phyloP scores from a whole-genome alignment of 148 eudicot species.

The Vaccinium vitisidaea region DNA sequence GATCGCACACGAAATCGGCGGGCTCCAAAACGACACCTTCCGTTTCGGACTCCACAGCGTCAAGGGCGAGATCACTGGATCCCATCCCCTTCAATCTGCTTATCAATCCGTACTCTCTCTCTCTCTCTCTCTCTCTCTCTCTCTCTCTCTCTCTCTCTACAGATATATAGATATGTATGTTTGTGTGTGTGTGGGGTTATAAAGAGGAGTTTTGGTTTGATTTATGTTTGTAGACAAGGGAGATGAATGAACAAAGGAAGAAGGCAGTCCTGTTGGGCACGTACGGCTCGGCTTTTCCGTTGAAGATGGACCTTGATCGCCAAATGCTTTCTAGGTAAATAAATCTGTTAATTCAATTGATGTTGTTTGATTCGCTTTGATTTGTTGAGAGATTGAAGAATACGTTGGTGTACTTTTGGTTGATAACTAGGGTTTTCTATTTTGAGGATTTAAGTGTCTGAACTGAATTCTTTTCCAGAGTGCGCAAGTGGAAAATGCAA shows the following conservation, averaged over 20 bases:
- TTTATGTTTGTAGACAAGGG: slow-evolving; percentile 35
- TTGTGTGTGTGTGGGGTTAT: neutral
- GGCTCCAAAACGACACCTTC: slow-evolving; percentile 56
- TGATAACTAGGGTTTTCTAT: slow-evolving; percentile 1
- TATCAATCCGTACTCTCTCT: slow-evolving; percentile 43
- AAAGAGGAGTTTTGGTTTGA: neutral
- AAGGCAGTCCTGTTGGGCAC: slow-evolving; percentile 50
- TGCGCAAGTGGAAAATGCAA: no score
- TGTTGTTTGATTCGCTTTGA: neutral
- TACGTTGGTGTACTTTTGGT: neutral
- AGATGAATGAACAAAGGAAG: slow-evolving; percentile 52
- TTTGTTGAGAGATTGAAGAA: neutral
- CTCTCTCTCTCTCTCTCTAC: slow-evolving; percentile 9
- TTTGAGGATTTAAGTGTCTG: neutral
- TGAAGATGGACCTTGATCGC: slow-evolving; percentile 82
- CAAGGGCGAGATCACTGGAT: slow-evolving; percentile 70
- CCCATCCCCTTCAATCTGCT: slow-evolving; percentile 80
- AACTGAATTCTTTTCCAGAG: neutral
- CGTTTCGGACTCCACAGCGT: slow-evolving; percentile 81
- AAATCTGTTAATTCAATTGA: neutral
- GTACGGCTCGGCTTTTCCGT: slow-evolving; percentile 83
- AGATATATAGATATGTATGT: neutral
- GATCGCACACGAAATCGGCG: slow-evolving; percentile 73
- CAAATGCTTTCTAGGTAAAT: slow-evolving; percentile 72
- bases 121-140: neutral